These are phyloP conservation scores for Fusarium mangiferae DNA, from an alignment of 2,329 filamentous ascomycete species.

Conservation along the genomic window DNA sequence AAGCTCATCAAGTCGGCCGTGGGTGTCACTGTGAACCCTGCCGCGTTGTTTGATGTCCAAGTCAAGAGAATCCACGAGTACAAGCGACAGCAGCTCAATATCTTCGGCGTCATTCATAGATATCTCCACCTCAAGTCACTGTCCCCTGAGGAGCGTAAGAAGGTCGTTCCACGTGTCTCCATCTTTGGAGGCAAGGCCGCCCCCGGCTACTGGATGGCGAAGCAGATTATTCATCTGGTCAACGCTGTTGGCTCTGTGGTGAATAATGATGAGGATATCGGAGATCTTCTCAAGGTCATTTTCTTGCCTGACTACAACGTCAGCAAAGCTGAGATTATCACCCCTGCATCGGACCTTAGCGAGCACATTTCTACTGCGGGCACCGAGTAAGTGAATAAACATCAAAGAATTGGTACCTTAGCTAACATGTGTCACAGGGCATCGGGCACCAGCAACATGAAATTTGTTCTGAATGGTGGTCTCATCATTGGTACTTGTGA, in stretches of 20 bases:
- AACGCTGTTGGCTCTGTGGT: conserved; percentile 91
- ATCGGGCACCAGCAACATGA: conserved; percentile 97
- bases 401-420: background rate
- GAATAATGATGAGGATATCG: conserved; percentile 91
- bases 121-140: conserved; percentile 91
- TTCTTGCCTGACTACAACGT: conserved; percentile 99
- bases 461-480: conserved; percentile 97
- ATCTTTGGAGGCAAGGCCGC: conserved; percentile 99
- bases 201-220: conserved; percentile 99
- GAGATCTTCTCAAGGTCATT: conserved; percentile 94
- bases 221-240: conserved; percentile 97
- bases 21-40: conserved; percentile 84
- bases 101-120: conserved; percentile 95
- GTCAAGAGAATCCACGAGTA: conserved; percentile 99
- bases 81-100: conserved; percentile 98
- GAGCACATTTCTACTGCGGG: conserved; percentile 99
- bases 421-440: conserved; percentile 51
- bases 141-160: conserved; percentile 85
- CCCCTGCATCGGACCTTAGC: conserved; percentile 92
- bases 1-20: conserved; percentile 88
- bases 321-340: conserved; percentile 98
- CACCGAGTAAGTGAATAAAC: conserved; percentile 72
- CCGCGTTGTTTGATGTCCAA: conserved; percentile 93
- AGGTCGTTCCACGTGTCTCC: conserved; percentile 85
- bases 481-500: conserved; percentile 98